Evolutionary conservation across 495 filamentous ascomycete genomes (phyloP).

Genomic region (Penicillium roqueforti): DNA sequence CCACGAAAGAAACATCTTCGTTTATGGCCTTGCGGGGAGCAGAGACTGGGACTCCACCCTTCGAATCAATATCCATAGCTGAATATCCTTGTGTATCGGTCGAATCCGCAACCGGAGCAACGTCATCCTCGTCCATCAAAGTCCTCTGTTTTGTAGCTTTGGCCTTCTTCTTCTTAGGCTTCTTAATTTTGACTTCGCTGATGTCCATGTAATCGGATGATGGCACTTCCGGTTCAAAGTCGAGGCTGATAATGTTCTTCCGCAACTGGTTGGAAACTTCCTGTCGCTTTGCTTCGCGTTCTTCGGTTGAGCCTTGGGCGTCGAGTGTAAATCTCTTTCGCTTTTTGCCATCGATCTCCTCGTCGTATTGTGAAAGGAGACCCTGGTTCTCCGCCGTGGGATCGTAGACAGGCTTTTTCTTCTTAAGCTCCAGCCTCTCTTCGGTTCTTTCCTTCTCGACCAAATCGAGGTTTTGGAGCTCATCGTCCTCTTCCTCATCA

Average conservation of each 20-base stretch:
- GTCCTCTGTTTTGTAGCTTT: slow-evolving; percentile 67
- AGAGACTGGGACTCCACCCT: slow-evolving; percentile 30
- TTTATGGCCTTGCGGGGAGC: slow-evolving; percentile 57
- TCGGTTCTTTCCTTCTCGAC: slow-evolving; percentile 71
- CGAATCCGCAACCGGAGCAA: slow-evolving; percentile 50
- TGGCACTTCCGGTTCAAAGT: slow-evolving; percentile 60
- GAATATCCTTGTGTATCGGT: slow-evolving; percentile 41
- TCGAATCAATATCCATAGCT: slow-evolving; percentile 75
- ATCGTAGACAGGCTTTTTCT: slow-evolving; percentile 87
- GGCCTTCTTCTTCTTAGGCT: slow-evolving; percentile 88
- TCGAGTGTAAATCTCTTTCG: slow-evolving; percentile 83
- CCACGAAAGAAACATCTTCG: slow-evolving; percentile 67
- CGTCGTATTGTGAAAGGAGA: slow-evolving; percentile 86
- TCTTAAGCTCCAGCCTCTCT: slow-evolving; percentile 80
- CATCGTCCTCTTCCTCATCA: slow-evolving; percentile 86
- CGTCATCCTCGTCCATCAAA: slow-evolving; percentile 71
- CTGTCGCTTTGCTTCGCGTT: slow-evolving; percentile 54
- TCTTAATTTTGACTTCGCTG: slow-evolving; percentile 81
- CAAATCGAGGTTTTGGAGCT: slow-evolving; percentile 79
- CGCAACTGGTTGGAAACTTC: slow-evolving; percentile 58
- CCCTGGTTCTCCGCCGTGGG: slow-evolving; percentile 63
- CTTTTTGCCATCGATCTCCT: slow-evolving; percentile 91
- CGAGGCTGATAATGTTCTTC: slow-evolving; percentile 68
- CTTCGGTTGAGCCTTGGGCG: slow-evolving; percentile 60
- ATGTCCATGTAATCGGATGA: slow-evolving; percentile 84